Evolutionary conservation across 495 filamentous ascomycete species (phyloP).

Genomic region (Schizothecium vesticola): DNA sequence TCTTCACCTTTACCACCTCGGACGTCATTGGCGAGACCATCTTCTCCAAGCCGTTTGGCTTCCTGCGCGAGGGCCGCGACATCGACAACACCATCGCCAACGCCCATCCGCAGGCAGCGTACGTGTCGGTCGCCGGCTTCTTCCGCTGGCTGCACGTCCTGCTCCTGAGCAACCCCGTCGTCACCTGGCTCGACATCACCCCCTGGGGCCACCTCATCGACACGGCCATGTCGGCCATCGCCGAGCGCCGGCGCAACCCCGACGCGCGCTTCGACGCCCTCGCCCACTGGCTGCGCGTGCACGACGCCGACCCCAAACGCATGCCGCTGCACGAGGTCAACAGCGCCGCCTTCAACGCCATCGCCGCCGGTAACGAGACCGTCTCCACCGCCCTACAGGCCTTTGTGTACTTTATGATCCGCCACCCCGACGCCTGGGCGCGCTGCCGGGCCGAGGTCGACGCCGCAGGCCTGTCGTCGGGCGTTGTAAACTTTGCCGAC

Average conservation of each 20-base stretch:
- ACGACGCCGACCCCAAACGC: slow-evolving; percentile 33
- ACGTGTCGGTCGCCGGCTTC: slow-evolving; percentile 38
- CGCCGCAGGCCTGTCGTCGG: slow-evolving; percentile 24
- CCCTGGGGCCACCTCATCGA: slow-evolving; percentile 44
- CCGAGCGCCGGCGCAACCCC: slow-evolving; percentile 33
- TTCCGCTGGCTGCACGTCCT: slow-evolving; percentile 32
- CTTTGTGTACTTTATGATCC: slow-evolving; percentile 30
- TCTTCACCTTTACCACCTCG: slow-evolving; percentile 38
- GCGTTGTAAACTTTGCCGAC: slow-evolving; percentile 38
- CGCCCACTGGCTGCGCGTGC: slow-evolving; percentile 39
- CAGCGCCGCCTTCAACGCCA: slow-evolving; percentile 32
- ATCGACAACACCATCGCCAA: slow-evolving; percentile 38
- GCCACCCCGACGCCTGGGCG: slow-evolving; percentile 29
- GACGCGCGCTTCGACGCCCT: slow-evolving; percentile 40
- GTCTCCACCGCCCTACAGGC: slow-evolving; percentile 35
- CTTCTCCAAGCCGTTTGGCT: slow-evolving; percentile 38
- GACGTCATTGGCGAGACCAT: slow-evolving; percentile 32
- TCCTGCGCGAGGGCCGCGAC: slow-evolving; percentile 37
- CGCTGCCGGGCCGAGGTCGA: slow-evolving; percentile 35
- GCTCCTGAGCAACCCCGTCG: slow-evolving; percentile 38
- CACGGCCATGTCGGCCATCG: slow-evolving; percentile 38
- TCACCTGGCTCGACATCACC: slow-evolving; percentile 37
- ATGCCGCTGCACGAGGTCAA: slow-evolving; percentile 40
- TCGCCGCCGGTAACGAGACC: slow-evolving; percentile 45
- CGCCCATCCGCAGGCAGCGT: slow-evolving; percentile 13